Base-by-base conservation (phyloP, 1,284 basidiomycete genomes). In the Cryptococcus maquisensis region DNA sequence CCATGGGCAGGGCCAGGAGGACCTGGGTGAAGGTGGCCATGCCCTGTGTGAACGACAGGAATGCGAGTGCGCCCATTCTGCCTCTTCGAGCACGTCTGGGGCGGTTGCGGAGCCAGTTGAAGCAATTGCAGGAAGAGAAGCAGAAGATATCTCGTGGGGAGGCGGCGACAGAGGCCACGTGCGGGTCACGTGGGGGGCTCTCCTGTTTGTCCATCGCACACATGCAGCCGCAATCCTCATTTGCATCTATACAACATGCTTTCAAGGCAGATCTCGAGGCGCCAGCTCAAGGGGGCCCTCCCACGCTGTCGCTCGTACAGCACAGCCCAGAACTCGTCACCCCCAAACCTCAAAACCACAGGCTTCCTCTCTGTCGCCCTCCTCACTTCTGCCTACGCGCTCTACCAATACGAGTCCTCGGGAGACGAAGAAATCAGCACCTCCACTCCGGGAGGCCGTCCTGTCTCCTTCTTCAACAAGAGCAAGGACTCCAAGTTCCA, bases 11-110 rank as follows among this genome's bases (percentile, higher is more conserved):
- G 7, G 69, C 67, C 18, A 75, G 49, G 38, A 78, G 63, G 47
- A 76, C 70, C 42, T 72, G 70, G 5, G 61, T 54, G 44, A 75
- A 75, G 15, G 75, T 72, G 38, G 69, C 67, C 52, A 72, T 54
- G n/a, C 70, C 68, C 24, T 71, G 67, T n/a, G 64, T 56, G 48
- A 69, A 66, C 56, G 62, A 59, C 52, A 69, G 46, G 46, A 72
- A 43, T 1, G 55, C 48, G 9, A 54, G 41, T 36, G 61, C 35
- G 16, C 57, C 51, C 66, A 66, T 68, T n/a, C 20, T 57, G 49
- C 5, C 26, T 28, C 9, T 9, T 4, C 26, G 26, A 9, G 26
- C 9, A 28, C 45, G 23, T 7, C 38, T 44, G 20, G n/a, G 42
- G 16, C 28, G 18, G 24, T 23, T 23, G n/a, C n/a, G n/a, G n/a